These are phyloP conservation scores for Fusarium metavorans DNA, from an alignment of 2,329 filamentous ascomycete genomes.

Conservation along the genomic window DNA sequence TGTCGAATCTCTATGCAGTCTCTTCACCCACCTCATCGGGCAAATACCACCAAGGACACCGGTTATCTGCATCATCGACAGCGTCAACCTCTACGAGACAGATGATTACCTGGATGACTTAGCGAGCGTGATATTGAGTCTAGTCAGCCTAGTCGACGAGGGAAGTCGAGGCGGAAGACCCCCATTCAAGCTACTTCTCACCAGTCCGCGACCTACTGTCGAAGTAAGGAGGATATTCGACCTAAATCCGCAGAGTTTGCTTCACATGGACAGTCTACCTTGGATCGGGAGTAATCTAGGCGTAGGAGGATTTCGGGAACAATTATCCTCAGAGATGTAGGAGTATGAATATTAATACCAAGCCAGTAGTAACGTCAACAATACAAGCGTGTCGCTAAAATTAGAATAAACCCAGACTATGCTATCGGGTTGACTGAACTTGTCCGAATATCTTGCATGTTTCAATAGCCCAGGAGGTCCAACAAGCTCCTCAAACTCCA, in stretches of 20 bases:
- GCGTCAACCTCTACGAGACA: neutral
- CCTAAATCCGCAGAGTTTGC: neutral
- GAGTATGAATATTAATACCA: neutral
- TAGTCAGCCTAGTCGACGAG: neutral
- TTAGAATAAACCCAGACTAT: fast-evolving
- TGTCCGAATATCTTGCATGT: neutral
- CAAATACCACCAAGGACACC: neutral
- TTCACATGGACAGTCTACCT: neutral
- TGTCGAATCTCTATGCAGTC: neutral
- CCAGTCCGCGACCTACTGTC: neutral
- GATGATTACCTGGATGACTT: neutral
- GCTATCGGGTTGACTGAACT: neutral
- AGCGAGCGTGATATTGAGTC: neutral
- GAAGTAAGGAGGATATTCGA: neutral
- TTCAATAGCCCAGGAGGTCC: neutral
- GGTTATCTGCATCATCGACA: neutral
- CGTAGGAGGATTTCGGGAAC: neutral
- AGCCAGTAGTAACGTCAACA: neutral
- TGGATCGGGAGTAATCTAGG: neutral
- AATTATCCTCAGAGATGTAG: neutral
- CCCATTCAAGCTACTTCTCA: neutral
- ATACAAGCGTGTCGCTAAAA: neutral
- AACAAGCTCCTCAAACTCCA: neutral
- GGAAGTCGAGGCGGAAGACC: neutral
- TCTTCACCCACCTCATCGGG: neutral